Evolutionary conservation across 2,329 filamentous ascomycete genomes (phyloP), one percentile per base, ranked within the genome.

Genomic region (Fusarium miscanthi): DNA sequence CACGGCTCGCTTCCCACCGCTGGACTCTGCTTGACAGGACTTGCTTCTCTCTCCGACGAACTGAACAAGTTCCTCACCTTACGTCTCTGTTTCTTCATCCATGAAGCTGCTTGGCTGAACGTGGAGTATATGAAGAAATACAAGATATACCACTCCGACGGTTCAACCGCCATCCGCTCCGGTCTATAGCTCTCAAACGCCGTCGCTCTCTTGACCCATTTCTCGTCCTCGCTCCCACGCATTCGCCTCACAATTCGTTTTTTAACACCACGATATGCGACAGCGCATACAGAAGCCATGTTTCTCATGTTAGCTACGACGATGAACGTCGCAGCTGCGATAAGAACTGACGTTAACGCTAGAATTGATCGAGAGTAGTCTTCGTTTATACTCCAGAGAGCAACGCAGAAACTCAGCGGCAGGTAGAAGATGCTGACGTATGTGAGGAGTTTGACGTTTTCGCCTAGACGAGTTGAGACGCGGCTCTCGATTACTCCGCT

Each of bases 361-460:
- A 61, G 61, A 8, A 37, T 38, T 23, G 45, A 17, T 3, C 45
- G 46, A 1, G 45, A 14, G 6, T 61, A 61, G 6, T 25, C 33
- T 23, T 61, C 56, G 14, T 61, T 52, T 27, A 51, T 54, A 45
- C 66, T 69, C 70, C 70, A 72, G 4, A 69, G 53, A 2, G 68
- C 64, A 9, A 65, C 73, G 61, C 78, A 79, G 58, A 83, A 82
- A 16, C 80, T 75, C 8, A 83, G 66, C 0, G 81, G 81, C 1
- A 83, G 75, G 59, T 80, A 83, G 54, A 83, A 82, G n/a, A 83
- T 81, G 58, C 80, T 83, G 25, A 83, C 80, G 37, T 80, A 80
- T 21, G 82, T 83, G 46, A 83, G 75, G 0, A 83, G 74, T 38
- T 80, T 78, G 16, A 83, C 78, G 38, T 83, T 83, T 43, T 82